Conservation (phyloP, 78 protist genomes). For the Isochrysis galbana region DNA sequence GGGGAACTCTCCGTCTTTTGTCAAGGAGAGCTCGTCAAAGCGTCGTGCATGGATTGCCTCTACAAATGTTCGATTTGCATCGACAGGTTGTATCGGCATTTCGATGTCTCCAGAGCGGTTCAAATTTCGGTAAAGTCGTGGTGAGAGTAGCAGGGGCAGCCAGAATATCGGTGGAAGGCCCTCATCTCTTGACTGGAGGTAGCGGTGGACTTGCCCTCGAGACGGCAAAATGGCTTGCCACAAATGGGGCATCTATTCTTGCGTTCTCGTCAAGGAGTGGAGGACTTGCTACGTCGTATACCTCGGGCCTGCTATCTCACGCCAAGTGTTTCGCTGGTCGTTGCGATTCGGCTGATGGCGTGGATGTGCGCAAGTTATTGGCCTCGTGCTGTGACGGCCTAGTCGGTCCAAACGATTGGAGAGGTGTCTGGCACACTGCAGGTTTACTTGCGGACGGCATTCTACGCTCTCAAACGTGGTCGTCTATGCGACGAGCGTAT, state of each 20-base stretch:
- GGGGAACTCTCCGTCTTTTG: not conserved
- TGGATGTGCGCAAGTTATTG: not conserved
- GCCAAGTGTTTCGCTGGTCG: not conserved
- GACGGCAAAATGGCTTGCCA: not conserved
- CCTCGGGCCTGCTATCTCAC: not conserved
- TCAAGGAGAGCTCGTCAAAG: not conserved
- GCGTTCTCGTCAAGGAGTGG: not conserved
- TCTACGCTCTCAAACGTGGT: not conserved
- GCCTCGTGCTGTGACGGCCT: too few relatives aligned
- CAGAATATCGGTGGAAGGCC: not conserved
- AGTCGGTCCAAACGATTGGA: not conserved
- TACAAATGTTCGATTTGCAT: not conserved
- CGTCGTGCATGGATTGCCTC: not conserved
- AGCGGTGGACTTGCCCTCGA: slow-evolving; percentile 3
- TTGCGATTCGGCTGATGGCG: not conserved
- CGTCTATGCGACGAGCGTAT: not conserved
- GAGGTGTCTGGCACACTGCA: slow-evolving; percentile 12
- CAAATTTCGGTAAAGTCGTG: slow-evolving; percentile 32
- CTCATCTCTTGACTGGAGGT: slow-evolving; percentile 23
- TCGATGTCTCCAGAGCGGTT: slow-evolving; percentile 2
- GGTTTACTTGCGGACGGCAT: slow-evolving; percentile 19
- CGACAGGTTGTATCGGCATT: not conserved
- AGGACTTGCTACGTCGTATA: not conserved
- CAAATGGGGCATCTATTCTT: not conserved
- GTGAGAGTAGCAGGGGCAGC: not conserved